A percentile compares a stretch with the other conserved stretches of the same genome.
phyloP scores from a whole-genome alignment of 148 eudicot genomes.

The Agrostemma githago region DNA sequence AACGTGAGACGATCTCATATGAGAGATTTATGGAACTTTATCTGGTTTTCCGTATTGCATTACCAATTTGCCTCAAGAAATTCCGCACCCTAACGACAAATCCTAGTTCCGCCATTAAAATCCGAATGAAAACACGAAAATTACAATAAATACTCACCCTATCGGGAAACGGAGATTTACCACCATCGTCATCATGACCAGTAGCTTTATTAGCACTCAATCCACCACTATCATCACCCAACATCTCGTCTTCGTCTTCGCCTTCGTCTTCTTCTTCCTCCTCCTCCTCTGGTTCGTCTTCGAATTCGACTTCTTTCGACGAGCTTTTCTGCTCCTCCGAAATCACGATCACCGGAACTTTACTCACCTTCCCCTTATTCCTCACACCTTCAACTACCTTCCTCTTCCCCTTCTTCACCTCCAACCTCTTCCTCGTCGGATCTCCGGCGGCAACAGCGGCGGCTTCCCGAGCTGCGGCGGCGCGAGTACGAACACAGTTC shows the following conservation, averaged over 20 bases:
- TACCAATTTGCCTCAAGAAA: not conserved
- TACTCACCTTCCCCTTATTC: constrained; percentile 14
- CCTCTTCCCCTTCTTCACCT: constrained; percentile 17
- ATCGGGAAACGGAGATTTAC: constrained; percentile 62
- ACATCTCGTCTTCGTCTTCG: constrained; percentile 28
- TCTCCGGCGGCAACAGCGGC: constrained; percentile 17
- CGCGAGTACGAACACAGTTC: constrained; percentile 45
- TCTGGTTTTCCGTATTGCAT: not conserved
- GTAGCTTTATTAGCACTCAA: constrained; percentile 75
- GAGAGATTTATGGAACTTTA: no score
- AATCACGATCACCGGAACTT: constrained; percentile 29
- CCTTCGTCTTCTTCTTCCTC: constrained; percentile 8
- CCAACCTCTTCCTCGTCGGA: constrained; percentile 22
- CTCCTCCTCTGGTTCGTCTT: not conserved
- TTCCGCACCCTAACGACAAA: not conserved
- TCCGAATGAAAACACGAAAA: constrained; percentile 2
- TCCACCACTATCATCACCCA: constrained; percentile 77
- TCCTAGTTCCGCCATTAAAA: not conserved
- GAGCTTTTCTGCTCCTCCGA: constrained; percentile 18
- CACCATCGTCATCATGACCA: constrained; percentile 53
- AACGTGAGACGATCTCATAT: no score
- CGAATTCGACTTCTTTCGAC: constrained; percentile 15
- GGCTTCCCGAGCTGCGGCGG: constrained; percentile 41
- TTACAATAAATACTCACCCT: constrained; percentile 31
- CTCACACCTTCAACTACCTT: not conserved